Evolutionary conservation across 805 yeast genomes (phyloP).

Genomic region (Candida namnaoensis): DNA sequence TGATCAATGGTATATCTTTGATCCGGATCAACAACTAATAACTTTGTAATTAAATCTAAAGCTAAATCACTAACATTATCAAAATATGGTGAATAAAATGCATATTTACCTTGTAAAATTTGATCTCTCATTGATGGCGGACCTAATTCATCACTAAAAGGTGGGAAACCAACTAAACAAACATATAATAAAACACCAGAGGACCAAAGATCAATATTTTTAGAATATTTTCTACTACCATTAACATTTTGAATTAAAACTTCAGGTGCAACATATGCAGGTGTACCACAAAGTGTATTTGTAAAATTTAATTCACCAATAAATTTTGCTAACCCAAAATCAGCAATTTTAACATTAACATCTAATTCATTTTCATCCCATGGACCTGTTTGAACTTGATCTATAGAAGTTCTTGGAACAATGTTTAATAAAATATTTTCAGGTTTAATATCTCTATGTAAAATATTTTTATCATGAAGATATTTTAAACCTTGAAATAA

Average conservation of each 20-base stretch:
- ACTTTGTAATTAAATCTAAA: slow-evolving; percentile 53
- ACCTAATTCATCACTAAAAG: slow-evolving; percentile 73
- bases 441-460: slow-evolving; percentile 75
- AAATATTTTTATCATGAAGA: slow-evolving; percentile 61
- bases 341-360: slow-evolving; percentile 68
- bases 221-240: slow-evolving; percentile 42
- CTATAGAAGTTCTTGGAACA: slow-evolving; percentile 27
- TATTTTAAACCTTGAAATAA: slow-evolving; percentile 56
- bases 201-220: slow-evolving; percentile 77
- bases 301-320: slow-evolving; percentile 70
- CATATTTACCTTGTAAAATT: slow-evolving; percentile 55
- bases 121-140: slow-evolving; percentile 77
- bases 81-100: slow-evolving; percentile 77
- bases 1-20: slow-evolving; percentile 77
- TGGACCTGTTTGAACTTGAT: slow-evolving; percentile 23
- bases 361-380: slow-evolving; percentile 48
- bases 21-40: slow-evolving; percentile 56
- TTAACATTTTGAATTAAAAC: slow-evolving; percentile 35
- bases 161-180: slow-evolving; percentile 79
- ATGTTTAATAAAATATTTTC: slow-evolving; percentile 57
- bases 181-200: slow-evolving; percentile 72
- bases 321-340: slow-evolving; percentile 59
- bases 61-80: slow-evolving; percentile 60
- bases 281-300: slow-evolving; percentile 77
- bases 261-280: slow-evolving; percentile 84